Base-by-base conservation (phyloP, 2,329 filamentous ascomycete species). In the Pseudocercospora eumusae region DNA sequence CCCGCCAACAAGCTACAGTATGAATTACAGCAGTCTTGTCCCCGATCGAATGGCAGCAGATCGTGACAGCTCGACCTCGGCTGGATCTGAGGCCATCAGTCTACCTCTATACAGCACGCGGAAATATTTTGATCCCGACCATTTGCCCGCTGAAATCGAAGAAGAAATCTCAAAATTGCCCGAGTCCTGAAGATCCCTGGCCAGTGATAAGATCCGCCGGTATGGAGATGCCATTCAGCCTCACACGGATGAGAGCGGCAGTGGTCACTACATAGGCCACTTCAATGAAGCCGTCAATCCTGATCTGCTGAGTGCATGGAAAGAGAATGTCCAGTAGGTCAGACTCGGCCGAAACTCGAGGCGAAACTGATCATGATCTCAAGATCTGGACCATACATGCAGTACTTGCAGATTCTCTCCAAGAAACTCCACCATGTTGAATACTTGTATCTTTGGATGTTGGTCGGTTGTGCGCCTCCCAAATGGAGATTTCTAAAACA, bases 361-460 rank as follows among this genome's bases (percentile, higher is more conserved):
- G 9, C 27, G 4, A 8, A 6, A 49, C 44, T 49, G 21, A 49
- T 4, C 20, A 21, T 7, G 18, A 49, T 13, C 6, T 20, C 20
- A 7, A 65, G 63, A 2, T 58, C 55, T 23, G 65, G 63, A 9
- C 68, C 67, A 10, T 71, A 71, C 49, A 60, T 71, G 8, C 33
- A 56, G 45, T 66, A 69, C 47, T 59, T 71, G 11, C 66, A 67
- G 56, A 31, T 53, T 0, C 33, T 69, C 2, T 64, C 64, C 18
- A 57, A 61, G 21, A 57, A 54, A 8, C 59, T 56, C 55, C 64
- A 59, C 21, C 67, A 71, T 36, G 56, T 71, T 15, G 60, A 63
- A 20, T 70, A 71, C 47, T 57, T 71, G 28, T 57, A 61, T 0
- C 62, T 65, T 20, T 71, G 69, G 69, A 71, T 71, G 69, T 63